These are phyloP conservation scores for Ambrosiella xylebori DNA, from an alignment of 2,329 filamentous ascomycete genomes.

Conservation along the genomic window DNA sequence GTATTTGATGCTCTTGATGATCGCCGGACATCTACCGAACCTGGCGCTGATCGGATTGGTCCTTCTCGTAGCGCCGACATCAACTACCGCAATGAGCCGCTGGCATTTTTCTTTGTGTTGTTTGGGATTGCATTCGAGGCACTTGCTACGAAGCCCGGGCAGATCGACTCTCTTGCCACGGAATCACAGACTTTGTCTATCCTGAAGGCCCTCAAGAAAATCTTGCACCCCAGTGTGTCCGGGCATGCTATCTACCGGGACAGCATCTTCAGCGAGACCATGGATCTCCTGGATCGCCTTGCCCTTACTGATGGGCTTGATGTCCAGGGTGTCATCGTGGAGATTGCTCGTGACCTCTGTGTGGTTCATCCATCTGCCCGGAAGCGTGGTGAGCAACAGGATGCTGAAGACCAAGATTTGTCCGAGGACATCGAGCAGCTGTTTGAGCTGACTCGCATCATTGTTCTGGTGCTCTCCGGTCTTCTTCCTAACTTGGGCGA, in stretches of 20 bases:
- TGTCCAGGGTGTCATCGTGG: conserved; percentile 82
- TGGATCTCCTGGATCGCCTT: conserved; percentile 84
- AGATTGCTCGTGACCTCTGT: conserved; percentile 80
- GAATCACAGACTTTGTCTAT: conserved; percentile 76
- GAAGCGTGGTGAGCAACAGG: conserved; percentile 16
- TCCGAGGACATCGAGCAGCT: conserved; percentile 96
- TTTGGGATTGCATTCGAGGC: conserved; percentile 96
- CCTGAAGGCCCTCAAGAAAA: conserved; percentile 81
- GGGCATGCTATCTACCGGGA: conserved; percentile 94
- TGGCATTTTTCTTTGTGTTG: conserved; percentile 96
- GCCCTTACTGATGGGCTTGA: conserved; percentile 80
- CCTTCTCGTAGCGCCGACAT: conserved; percentile 44
- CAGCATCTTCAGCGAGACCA: conserved; percentile 89
- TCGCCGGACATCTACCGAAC: conserved; percentile 38
- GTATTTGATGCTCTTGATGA: conserved; percentile 94
- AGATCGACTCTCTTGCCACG: conserved; percentile 42
- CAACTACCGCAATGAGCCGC: conserved; percentile 93
- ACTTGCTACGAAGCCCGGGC: conserved; percentile 45
- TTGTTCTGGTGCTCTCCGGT: conserved; percentile 79
- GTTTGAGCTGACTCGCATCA: conserved; percentile 90
- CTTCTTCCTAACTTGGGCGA: conserved; percentile 69
- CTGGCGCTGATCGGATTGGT: background rate
- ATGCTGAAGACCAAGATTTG: conserved; percentile 29
- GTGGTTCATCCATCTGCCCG: conserved; percentile 81
- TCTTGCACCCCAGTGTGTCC: conserved; percentile 81